These are phyloP conservation scores for Aspergillus puulaauensis DNA, from an alignment of 2,329 filamentous ascomycete species.

Conservation along the genomic window DNA sequence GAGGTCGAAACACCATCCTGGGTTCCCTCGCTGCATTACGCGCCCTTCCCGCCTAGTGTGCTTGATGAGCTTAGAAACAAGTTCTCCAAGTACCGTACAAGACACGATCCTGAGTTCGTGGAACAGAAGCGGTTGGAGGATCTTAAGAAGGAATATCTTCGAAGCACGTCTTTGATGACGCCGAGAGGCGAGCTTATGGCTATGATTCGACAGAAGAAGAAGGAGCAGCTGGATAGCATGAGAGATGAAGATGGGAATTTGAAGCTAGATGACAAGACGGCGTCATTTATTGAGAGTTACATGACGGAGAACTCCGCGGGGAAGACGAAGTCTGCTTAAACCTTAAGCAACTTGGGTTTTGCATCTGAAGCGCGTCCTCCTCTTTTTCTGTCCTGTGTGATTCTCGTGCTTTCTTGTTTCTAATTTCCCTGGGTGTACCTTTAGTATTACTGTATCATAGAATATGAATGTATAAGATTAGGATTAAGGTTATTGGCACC, in stretches of 20 bases:
- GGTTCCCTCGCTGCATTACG: constrained; percentile 70
- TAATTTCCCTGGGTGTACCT: constrained; percentile 17
- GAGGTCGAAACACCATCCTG: constrained; percentile 74
- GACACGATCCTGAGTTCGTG: constrained; percentile 75
- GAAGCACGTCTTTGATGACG: constrained; percentile 48
- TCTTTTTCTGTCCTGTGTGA: constrained; percentile 4
- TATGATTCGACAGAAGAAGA: constrained; percentile 37
- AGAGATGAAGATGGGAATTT: constrained; percentile 40
- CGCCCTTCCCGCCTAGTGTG: constrained; percentile 76
- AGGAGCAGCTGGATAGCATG: constrained; percentile 33
- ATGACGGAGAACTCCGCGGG: constrained; percentile 25
- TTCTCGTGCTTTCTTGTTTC: not conserved
- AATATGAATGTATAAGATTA: constrained; percentile 22
- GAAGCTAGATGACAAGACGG: constrained; percentile 33
- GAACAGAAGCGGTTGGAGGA: constrained; percentile 63
- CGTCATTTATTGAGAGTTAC: constrained; percentile 37
- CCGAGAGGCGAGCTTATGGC: constrained; percentile 45
- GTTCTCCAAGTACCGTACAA: constrained; percentile 77
- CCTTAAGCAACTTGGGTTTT: not conserved
- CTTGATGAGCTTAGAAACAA: constrained; percentile 83
- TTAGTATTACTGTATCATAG: constrained; percentile 28
- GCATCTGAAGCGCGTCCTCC: constrained; percentile 2
- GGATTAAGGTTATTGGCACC: not conserved
- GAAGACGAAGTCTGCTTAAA: constrained; percentile 2
- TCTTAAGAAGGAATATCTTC: constrained; percentile 45